Percentiles rank a stretch among this genome's conserved stretches.
Evolutionary conservation across 139 green algal species (phyloP).

Genomic region (Zygnema cylindricum): DNA sequence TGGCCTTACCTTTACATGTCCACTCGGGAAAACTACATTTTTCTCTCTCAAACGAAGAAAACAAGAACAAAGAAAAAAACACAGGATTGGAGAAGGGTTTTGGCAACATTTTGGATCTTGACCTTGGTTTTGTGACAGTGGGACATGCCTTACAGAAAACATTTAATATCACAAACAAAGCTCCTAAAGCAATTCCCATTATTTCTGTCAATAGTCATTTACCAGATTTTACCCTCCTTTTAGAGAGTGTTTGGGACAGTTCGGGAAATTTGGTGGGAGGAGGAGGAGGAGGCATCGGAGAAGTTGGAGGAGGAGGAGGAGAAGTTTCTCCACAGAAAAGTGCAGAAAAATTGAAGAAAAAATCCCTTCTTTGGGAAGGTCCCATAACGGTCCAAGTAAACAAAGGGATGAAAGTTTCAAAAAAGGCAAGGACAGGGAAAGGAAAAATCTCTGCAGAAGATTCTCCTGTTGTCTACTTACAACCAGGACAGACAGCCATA

Average conservation of each 20-base stretch:
- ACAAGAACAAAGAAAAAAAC: too few relatives aligned
- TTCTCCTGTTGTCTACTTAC: neutral
- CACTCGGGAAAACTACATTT: slow-evolving; percentile 20
- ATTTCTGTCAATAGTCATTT: neutral
- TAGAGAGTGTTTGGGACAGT: neutral
- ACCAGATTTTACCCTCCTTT: neutral
- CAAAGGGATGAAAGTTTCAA: neutral
- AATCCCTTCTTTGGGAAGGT: neutral
- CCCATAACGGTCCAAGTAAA: neutral
- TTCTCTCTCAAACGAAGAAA: neutral
- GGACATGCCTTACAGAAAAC: neutral
- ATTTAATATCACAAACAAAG: neutral
- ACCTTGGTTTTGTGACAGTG: slow-evolving; percentile 4
- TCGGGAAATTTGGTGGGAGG: neutral
- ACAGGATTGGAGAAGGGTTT: neutral
- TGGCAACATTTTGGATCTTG: slow-evolving; percentile 6
- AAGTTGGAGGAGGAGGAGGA: neutral
- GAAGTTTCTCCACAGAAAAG: neutral
- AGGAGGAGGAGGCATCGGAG: neutral
- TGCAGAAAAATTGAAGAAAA: neutral
- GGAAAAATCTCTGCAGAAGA: neutral
- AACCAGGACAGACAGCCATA: neutral
- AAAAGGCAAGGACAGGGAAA: neutral
- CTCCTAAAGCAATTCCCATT: neutral
- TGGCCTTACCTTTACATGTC: slow-evolving; percentile 26